A percentile compares a stretch with the other conserved stretches of the same genome.
These are phyloP conservation scores for Penicillium bovifimosum DNA, from an alignment of 495 filamentous ascomycete genomes.

Conservation along the genomic window DNA sequence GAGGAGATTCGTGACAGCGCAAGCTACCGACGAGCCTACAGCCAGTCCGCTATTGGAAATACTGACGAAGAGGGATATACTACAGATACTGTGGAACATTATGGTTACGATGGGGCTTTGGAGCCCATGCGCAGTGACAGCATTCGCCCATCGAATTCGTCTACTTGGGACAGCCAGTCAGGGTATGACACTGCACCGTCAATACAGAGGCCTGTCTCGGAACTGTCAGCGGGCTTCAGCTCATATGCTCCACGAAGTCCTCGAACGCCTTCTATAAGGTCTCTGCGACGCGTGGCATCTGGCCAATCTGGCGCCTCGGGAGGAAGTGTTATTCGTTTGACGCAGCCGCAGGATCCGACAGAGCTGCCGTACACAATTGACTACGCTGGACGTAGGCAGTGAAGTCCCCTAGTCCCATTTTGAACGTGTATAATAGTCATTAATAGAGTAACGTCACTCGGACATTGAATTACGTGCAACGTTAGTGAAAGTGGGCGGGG, in stretches of 20 bases:
- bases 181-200: constrained; percentile 28
- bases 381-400: constrained; percentile 18
- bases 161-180: constrained; percentile 31
- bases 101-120: constrained; percentile 17
- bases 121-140: constrained; percentile 27
- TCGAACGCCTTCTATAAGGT: constrained; percentile 34
- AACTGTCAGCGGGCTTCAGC: constrained; percentile 7
- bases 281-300: constrained; percentile 34
- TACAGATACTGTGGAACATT: constrained; percentile 32
- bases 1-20: constrained; percentile 34
- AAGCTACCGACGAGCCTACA: constrained; percentile 26
- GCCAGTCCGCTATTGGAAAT: constrained; percentile 38
- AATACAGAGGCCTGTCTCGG: constrained; percentile 17
- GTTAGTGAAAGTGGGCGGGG: constrained; percentile 12
- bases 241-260: constrained; percentile 7
- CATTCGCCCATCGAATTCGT: constrained; percentile 27
- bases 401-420: not conserved
- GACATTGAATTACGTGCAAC: constrained; percentile 7
- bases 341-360: constrained; percentile 29
- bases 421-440: constrained; percentile 20
- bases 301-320: constrained; percentile 34
- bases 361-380: constrained; percentile 45
- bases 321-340: constrained; percentile 44
- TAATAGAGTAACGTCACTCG: constrained; percentile 9
- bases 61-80: constrained; percentile 45